Evolutionary conservation across 2,329 filamentous ascomycete species (phyloP), one percentile per base, ranked within the genome.

Genomic region (Aspergillus novofumigatus): DNA sequence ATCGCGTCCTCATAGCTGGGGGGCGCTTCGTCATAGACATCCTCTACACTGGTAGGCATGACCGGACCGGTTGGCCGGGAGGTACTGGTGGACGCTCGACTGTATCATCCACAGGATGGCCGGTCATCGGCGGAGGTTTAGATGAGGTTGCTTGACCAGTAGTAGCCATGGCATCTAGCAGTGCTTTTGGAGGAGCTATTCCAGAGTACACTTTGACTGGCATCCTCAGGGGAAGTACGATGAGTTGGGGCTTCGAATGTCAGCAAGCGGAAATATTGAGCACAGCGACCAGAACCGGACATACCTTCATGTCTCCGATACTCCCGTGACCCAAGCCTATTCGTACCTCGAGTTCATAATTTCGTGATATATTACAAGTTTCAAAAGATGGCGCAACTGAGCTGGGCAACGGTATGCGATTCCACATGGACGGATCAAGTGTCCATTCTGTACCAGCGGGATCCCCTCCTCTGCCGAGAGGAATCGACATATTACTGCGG

Each of bases 1-100:
- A 97, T 87, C 11, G 91, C 92, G 74, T 97, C 92, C 74, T 96
- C 92, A 69, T 97, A 97, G 67, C 91, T 96, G 7, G 92, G 92
- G 20, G 93, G 92, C n/a, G 91, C 90, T 55, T 94, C 91, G 32
- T 91, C 87, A 62, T 70, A 71, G 28, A 29, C 60, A 23, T 67
- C 63, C 42, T 64, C 60, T 45, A 63, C 58, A 55, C 65, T 65
- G 29, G 60, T 57, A 20, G 70, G 59, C 7, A 65, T 63, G 3
- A 67, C 63, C 32, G 62, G 60, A 35, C 53, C 62, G n/a, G 65
- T 59, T 38, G 74, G 67, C 65, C 77, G 65, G 65, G 66, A 59
- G 77, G 69, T 64, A 75, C 77, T 2, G 77, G 78, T 14, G 78
- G 74, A 20, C 67, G 66, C 54, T 58, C 57, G 32, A 54, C 44